Evolutionary conservation across 352 stramenopile species (phyloP), one percentile per base, ranked within the genome.

Genomic region (Phytophthora ohioensis): DNA sequence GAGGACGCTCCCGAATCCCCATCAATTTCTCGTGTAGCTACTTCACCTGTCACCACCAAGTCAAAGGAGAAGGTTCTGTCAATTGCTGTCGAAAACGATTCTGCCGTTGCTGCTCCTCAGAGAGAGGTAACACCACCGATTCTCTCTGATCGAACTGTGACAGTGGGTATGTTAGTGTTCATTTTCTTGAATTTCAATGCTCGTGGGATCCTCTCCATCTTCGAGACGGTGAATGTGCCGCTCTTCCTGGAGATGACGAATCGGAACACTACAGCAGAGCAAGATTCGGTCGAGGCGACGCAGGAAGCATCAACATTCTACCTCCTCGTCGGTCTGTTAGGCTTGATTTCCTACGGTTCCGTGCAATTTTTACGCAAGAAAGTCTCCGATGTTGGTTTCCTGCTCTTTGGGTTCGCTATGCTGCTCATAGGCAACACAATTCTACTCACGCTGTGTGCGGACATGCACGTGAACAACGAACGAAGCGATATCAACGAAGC

Each of bases 141-240:
- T 30, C 47, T 90, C 7, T 75, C 82, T 0, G 70, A 88, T 32
- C 71, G 61, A 5, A 67, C 71, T 43, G 70, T 86, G 17, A 65
- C 49, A 7, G 58, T 83, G 36, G 83, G 79, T 11, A 79, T 84
- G n/a, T 15, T 82, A 17, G 73, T 88, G 1, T 91, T 90, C 48
- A 84, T 90, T n/a, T 88, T 88, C 39, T 69, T 88, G 31, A 92
- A 92, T 71, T 84, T 90, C 46, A 88, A 75, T 32, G 73, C 75
- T 15, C 75, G 82, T 21, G 82, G 84, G 4, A 90, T 92, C 49
- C 69, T 92, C 12, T 90, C 82, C 4, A 76, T 92, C 9, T 92
- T 91, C 47, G 84, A 92, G 73, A 91, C 82, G n/a, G 76, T 91
- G 27, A 90, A 91, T 64, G 75, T 91, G 10, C 79, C 82, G 47